Evolutionary conservation across 2,329 filamentous ascomycete genomes (phyloP).

Genomic region (Clarireedia hainanense): DNA sequence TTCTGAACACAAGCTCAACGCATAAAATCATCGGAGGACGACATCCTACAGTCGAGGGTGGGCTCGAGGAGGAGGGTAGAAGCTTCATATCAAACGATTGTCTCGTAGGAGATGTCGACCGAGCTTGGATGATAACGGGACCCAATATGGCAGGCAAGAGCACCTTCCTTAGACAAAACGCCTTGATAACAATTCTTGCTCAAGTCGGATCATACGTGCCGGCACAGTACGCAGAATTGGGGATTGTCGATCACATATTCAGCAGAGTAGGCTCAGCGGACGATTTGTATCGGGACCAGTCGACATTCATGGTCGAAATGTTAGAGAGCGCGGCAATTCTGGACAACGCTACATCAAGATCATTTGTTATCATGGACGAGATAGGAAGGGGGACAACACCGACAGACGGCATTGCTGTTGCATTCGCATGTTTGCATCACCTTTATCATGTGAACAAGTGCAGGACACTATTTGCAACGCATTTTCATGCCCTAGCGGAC

Average conservation of each 20-base stretch:
- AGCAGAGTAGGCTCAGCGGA: constrained; percentile 90
- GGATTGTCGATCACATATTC: constrained; percentile 93
- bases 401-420: constrained; percentile 82
- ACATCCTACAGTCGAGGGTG: constrained; percentile 86
- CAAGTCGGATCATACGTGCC: constrained; percentile 92
- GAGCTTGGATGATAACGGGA: constrained; percentile 62
- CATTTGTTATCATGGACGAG: constrained; percentile 98
- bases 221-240: constrained; percentile 75
- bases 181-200: constrained; percentile 85
- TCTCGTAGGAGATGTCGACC: constrained; percentile 60
- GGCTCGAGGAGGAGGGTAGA: constrained; percentile 70
- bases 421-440: constrained; percentile 81
- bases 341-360: constrained; percentile 71
- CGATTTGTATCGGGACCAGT: constrained; percentile 89
- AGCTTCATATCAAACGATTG: constrained; percentile 84
- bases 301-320: constrained; percentile 99
- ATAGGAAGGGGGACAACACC: constrained; percentile 91
- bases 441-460: constrained; percentile 70
- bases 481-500: constrained; percentile 82
- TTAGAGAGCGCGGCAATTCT: constrained; percentile 89
- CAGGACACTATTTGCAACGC: constrained; percentile 84
- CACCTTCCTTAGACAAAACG: constrained; percentile 92
- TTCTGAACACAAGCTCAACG: constrained; percentile 54
- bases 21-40: constrained; percentile 80
- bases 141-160: constrained; percentile 99